Evolutionary conservation across 345 rosid species (phyloP).

Genomic region (Carallia brachiata): DNA sequence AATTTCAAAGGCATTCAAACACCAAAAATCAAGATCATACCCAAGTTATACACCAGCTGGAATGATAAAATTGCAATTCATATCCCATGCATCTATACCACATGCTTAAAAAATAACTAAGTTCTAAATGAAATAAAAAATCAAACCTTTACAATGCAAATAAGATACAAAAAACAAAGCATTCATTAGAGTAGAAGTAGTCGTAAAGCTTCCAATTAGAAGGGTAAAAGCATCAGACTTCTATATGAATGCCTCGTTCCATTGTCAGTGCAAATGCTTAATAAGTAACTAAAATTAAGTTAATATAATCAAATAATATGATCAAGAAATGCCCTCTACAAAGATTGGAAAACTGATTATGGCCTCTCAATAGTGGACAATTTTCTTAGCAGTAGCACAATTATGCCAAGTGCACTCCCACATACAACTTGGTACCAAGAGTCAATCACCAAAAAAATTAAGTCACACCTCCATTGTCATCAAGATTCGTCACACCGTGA

Average conservation of each 20-base stretch:
- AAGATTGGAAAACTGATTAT: not conserved
- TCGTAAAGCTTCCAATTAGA: no score
- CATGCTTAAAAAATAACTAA: no score
- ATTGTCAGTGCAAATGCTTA: no score
- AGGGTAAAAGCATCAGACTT: no score
- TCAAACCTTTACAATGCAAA: no score
- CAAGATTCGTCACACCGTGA: slow-evolving; percentile 38
- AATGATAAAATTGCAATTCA: not conserved
- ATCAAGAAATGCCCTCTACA: no score
- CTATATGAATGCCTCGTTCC: no score
- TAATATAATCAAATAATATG: not conserved
- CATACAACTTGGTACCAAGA: not conserved
- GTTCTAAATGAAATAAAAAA: not conserved
- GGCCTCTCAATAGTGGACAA: not conserved
- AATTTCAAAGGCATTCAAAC: not conserved
- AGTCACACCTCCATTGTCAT: slow-evolving; percentile 39
- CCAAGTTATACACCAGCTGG: not conserved
- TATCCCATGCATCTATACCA: not conserved
- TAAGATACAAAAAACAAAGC: not conserved
- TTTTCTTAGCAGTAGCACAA: not conserved
- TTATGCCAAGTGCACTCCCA: not conserved
- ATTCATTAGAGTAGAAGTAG: not conserved
- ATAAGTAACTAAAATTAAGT: no score
- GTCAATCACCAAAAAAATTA: not conserved
- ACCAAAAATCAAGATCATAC: not conserved